Conservation (phyloP, 768 basidiomycete genomes). For the Rhodosporidiobolus odoratus region DNA sequence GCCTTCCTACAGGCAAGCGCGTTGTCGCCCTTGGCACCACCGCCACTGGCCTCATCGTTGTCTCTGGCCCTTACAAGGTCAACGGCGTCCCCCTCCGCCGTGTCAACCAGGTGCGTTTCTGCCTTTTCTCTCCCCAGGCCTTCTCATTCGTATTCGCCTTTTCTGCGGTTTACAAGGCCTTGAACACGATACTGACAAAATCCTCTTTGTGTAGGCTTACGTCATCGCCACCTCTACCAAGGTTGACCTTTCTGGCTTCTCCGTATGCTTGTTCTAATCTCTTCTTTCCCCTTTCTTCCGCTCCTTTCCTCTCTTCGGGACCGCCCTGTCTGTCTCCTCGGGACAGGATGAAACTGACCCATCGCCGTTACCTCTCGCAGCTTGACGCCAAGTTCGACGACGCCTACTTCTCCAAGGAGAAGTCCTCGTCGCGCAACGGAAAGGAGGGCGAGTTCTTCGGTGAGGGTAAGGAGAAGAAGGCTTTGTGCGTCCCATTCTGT, state of each 20-base stretch:
- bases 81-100: constrained; percentile 97
- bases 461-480: constrained; percentile 62
- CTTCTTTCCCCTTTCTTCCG: not conserved
- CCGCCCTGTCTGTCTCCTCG: not conserved
- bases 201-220: no score
- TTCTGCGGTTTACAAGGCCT: no score
- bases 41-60: constrained; percentile 75
- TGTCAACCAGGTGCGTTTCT: constrained; percentile 97
- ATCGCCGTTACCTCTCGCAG: constrained; percentile 49
- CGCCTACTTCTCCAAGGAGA: constrained; percentile 81
- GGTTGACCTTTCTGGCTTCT: constrained; percentile 66
- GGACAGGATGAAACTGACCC: no score
- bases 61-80: constrained; percentile 94
- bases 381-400: constrained; percentile 84
- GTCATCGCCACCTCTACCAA: constrained; percentile 97
- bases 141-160: no score
- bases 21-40: constrained; percentile 98
- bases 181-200: no score
- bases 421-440: constrained; percentile 62
- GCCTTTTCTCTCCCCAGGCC: no score
- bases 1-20: no score
- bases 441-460: constrained; percentile 97
- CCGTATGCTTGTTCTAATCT: constrained; percentile 56
- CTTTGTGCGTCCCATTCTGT: constrained; percentile 11
- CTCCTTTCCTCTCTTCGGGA: no score